Percentiles rank a stretch among this genome's conserved stretches.
phyloP scores from a whole-genome alignment of 805 yeast genomes.

The Barnettozyma sucrosica region DNA sequence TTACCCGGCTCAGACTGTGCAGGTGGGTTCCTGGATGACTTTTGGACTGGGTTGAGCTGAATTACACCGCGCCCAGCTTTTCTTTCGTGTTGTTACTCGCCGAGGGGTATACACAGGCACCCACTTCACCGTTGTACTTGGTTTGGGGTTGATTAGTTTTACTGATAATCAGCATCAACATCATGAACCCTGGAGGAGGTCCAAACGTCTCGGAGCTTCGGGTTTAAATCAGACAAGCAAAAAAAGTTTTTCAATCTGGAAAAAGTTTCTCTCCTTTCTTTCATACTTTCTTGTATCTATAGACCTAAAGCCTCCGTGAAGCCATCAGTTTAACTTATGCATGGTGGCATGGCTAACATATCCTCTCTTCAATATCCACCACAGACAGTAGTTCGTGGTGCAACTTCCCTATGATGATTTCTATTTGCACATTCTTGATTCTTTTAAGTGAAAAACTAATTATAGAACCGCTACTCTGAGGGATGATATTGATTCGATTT shows the following conservation, averaged over 20 bases:
- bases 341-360: no score
- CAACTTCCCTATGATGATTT: conserved; percentile 7
- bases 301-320: no score
- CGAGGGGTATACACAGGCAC: no score
- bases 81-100: no score
- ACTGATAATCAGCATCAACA: no score
- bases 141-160: no score
- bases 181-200: no score
- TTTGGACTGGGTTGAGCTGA: no score
- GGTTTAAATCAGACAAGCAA: not conserved
- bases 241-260: not conserved
- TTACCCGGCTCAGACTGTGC: not conserved
- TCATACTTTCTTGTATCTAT: not conserved
- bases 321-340: no score
- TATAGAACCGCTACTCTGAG: conserved; percentile 18
- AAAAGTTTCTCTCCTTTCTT: not conserved
- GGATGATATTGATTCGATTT: not conserved
- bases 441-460: conserved; percentile 4
- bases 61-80: no score
- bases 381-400: not conserved
- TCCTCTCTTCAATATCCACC: not conserved
- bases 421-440: conserved; percentile 7
- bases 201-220: not conserved
- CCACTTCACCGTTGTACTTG: no score
- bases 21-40: no score